A percentile compares a stretch with the other conserved stretches of the same genome.
Evolutionary conservation across 768 basidiomycete genomes (phyloP).

Genomic region (Pilatotrama ljubarskyi): DNA sequence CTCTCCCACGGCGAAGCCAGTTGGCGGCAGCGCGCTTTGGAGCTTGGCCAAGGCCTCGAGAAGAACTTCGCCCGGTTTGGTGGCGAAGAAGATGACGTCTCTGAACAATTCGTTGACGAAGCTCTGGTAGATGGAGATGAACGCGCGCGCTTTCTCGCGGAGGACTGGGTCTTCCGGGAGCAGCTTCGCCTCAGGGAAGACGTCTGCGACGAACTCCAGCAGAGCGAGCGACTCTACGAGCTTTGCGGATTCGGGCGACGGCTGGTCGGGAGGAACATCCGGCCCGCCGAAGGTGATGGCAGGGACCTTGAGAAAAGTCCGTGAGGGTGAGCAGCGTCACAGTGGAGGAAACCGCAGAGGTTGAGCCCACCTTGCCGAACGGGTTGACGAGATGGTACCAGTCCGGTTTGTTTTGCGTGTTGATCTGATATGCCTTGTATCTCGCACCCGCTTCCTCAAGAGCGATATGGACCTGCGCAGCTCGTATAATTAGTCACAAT

Average conservation of each 20-base stretch:
- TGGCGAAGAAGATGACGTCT: constrained; percentile 44
- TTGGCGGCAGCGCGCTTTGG: constrained; percentile 48
- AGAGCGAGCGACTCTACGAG: constrained; percentile 64
- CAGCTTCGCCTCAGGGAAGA: constrained; percentile 47
- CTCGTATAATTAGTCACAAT: too few species aligned
- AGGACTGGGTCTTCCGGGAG: constrained; percentile 54
- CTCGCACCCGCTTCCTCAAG: constrained; percentile 52
- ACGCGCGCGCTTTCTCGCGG: constrained; percentile 60
- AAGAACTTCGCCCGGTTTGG: constrained; percentile 43
- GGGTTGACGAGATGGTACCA: constrained; percentile 70
- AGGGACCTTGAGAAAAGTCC: constrained; percentile 39
- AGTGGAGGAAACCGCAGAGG: not conserved
- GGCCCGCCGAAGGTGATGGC: constrained; percentile 64
- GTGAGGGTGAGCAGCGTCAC: not conserved
- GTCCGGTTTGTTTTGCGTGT: constrained; percentile 61
- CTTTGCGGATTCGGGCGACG: constrained; percentile 59
- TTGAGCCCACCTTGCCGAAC: constrained; percentile 51
- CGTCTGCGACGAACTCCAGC: constrained; percentile 64
- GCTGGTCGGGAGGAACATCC: constrained; percentile 49
- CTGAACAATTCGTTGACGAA: constrained; percentile 40
- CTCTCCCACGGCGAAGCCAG: constrained; percentile 44
- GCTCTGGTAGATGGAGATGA: constrained; percentile 48
- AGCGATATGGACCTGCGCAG: constrained; percentile 63
- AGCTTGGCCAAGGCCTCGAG: constrained; percentile 44
- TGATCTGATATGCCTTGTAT: constrained; percentile 54